Evolutionary conservation across 2,329 filamentous ascomycete genomes (phyloP), one percentile per base, ranked within the genome.

Genomic region (Teratosphaeria pseudoeucalypti): DNA sequence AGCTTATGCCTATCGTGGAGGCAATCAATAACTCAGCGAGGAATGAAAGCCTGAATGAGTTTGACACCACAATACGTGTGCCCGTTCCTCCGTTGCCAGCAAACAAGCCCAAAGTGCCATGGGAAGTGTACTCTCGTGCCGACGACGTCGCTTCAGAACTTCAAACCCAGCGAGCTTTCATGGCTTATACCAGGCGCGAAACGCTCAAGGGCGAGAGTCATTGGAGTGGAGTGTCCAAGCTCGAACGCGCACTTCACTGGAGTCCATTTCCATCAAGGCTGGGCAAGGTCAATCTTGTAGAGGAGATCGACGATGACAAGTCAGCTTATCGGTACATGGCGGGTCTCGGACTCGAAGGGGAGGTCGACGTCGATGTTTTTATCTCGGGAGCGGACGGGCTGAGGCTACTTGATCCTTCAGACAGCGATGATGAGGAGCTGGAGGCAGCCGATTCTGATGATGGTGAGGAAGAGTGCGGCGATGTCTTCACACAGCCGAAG

Each of bases 361-460:
- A 74, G 3, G 67, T 77, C 2, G 73, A 76, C 34, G 76, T 77
- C 34, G 71, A 73, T 5, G 66, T 67, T 3, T 65, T 79, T 27
- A 71, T 76, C 2, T 81, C 78, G 76, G 82, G 82, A 64, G 73
- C 71, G 1, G 72, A 76, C 2, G 77, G 78, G 0, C 65, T 82
- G n/a, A 72, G 74, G 19, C 71, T 81, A 16, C 66, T 83, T 2
- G 73, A 76, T 19, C 61, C 64, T 6, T 58, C 66, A 2, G 70
- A 75, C 6, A 67, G 72, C 4, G 73, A 74, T 6, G 69, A 72
- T 32, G 75, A 76, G 1, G 73, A 77, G 7, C 67, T 70, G 10
- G 64, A 70, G 16, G 14, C 65, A 37, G 19, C 60, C 12, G 34
- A 60, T 54, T 54, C 34, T 53, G 52, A 58, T 56, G 49, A 62